These are phyloP conservation scores for Solanum chiquidenum DNA, from an alignment of 257 asterid genomes.

Conservation along the genomic window DNA sequence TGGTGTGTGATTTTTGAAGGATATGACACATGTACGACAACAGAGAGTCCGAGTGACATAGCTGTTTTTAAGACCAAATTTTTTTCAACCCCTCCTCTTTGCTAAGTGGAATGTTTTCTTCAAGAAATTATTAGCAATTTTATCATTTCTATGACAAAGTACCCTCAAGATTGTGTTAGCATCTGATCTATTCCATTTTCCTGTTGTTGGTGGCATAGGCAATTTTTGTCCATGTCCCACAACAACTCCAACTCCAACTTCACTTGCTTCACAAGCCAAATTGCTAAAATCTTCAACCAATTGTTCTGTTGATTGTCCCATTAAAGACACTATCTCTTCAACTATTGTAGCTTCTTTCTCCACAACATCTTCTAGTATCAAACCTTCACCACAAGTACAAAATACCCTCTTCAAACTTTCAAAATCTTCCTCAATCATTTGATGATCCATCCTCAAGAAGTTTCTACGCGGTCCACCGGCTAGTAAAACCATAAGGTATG, in stretches of 20 bases:
- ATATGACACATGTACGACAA: not conserved
- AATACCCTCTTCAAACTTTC: constrained; percentile 44
- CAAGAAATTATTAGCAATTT: constrained; percentile 52
- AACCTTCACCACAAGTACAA: constrained; percentile 62
- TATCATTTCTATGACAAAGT: constrained; percentile 70
- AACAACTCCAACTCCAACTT: constrained; percentile 40
- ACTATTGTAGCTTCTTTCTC: constrained; percentile 58
- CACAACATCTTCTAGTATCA: constrained; percentile 56
- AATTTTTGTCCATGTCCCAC: constrained; percentile 52
- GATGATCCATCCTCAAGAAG: constrained; percentile 43
- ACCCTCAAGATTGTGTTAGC: constrained; percentile 80
- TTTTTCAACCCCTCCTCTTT: constrained; percentile 45
- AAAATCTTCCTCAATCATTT: constrained; percentile 79
- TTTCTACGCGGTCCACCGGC: constrained; percentile 75
- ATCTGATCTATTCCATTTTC: constrained; percentile 72
- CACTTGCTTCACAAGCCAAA: constrained; percentile 66
- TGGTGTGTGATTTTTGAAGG: not conserved
- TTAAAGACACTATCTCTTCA: constrained; percentile 58
- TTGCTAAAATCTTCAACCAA: constrained; percentile 69
- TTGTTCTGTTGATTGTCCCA: constrained; percentile 79
- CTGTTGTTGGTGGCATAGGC: constrained; percentile 88
- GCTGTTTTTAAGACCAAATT: not conserved
- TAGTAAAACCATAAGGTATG: constrained; percentile 64
- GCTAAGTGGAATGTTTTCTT: constrained; percentile 78
- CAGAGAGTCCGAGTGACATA: not conserved